Evolutionary conservation across 352 stramenopile species (phyloP).

Genomic region (Pythium dissimile): DNA sequence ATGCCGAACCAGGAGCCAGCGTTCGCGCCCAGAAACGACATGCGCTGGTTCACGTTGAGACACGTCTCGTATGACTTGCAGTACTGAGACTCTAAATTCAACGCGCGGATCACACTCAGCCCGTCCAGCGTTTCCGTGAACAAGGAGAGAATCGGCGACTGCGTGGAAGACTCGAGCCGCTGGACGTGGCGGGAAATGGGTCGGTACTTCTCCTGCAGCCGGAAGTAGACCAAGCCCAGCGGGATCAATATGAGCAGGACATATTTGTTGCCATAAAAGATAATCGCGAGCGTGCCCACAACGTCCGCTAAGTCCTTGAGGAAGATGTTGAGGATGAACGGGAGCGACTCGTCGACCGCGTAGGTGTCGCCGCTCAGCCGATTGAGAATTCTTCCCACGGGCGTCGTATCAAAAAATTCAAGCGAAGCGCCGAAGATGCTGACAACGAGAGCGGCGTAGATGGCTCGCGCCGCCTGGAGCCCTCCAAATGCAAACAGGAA

Average conservation of each 20-base stretch:
- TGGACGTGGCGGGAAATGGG: constrained; percentile 71
- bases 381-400: constrained; percentile 70
- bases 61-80: constrained; percentile 30
- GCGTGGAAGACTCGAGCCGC: constrained; percentile 61
- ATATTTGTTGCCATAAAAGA: constrained; percentile 77
- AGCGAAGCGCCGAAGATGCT: constrained; percentile 58
- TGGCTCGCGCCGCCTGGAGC: constrained; percentile 52
- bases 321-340: constrained; percentile 89
- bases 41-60: constrained; percentile 68
- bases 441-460: constrained; percentile 54
- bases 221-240: constrained; percentile 62
- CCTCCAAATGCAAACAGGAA: constrained; percentile 86
- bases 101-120: constrained; percentile 56
- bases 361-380: constrained; percentile 81
- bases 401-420: constrained; percentile 68
- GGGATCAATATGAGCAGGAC: constrained; percentile 73
- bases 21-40: constrained; percentile 72
- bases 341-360: constrained; percentile 80
- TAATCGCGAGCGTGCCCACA: constrained; percentile 61
- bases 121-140: constrained; percentile 80
- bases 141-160: constrained; percentile 69
- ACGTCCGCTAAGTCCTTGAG: constrained; percentile 79
- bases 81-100: constrained; percentile 46
- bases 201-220: constrained; percentile 60
- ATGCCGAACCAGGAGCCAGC: constrained; percentile 81